Evolutionary conservation across 495 filamentous ascomycete species (phyloP), one percentile per base, ranked within the genome.

Genomic region (Xylaria palmicola): DNA sequence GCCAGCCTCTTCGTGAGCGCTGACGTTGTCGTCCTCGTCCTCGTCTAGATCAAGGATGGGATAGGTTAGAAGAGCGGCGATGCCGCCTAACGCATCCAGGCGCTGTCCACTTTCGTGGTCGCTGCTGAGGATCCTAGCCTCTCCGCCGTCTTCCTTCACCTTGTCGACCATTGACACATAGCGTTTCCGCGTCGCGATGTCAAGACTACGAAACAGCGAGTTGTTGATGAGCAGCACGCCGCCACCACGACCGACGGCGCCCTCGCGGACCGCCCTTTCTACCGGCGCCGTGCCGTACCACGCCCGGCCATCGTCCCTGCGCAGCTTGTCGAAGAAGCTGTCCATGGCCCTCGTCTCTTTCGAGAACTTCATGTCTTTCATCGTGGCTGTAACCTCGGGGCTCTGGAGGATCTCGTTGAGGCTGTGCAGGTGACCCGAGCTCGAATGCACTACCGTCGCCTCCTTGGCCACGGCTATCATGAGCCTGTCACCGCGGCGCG

Each of bases 31-130:
- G n/a, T 83, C 84, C 37, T 85, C 85, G 3, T 89, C 85, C 3
- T 83, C 82, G 62, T 92, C 90, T 27, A 93, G 73, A 62, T 90
- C 88, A 40, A 81, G 77, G 24, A 98, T 74, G 1, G 95, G 93
- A 67, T 92, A 98, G 4, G 93, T 97, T 63, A 96, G 77, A 30
- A 98, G 88, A 12, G 92, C 91, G 22, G 93, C 95, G 60, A 98
- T 87, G 6, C 91, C 89, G 1, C 94, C 93, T 59, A 98, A 68
- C 3, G 83, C 86, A 58, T 96, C 93, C 43, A 98, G 75, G 57
- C 92, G 77, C 74, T 88, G 87, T 17, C 94, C 94, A 76, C 94
- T 97, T 78, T 97, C 94, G 73, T 98, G 93, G 67, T 94, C 88
- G 62, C 88, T 92, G 66, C 95, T 98, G 44, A 98, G 74, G 26